Conservation (phyloP, 2,329 filamentous ascomycete species). For the Botrytis sinoallii region DNA sequence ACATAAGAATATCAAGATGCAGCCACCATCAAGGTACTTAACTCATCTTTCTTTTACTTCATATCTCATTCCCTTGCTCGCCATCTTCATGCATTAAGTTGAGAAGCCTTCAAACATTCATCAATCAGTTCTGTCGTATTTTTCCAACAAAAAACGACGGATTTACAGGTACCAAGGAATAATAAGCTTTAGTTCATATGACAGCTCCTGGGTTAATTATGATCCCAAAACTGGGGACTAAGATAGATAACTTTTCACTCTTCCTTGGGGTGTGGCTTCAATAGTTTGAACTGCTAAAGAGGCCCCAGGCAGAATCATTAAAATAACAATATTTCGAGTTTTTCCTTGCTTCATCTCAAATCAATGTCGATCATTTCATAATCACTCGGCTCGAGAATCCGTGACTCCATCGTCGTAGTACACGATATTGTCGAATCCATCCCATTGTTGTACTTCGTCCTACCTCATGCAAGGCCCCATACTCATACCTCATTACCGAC, state of each 20-base stretch:
- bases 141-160: neutral
- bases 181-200: neutral
- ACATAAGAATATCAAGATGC: neutral
- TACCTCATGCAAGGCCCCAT: slow-evolving; percentile 15
- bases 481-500: slow-evolving; percentile 13
- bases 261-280: slow-evolving; percentile 6
- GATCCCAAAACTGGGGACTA: neutral
- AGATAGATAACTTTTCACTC: neutral
- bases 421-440: slow-evolving; percentile 10
- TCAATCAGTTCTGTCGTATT: neutral
- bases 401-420: slow-evolving; percentile 9
- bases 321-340: neutral
- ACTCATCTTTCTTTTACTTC: neutral
- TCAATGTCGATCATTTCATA: neutral
- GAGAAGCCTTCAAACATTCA: neutral
- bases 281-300: slow-evolving; percentile 11
- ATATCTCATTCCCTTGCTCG: neutral
- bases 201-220: neutral
- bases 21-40: neutral
- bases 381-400: slow-evolving; percentile 4
- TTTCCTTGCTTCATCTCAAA: slow-evolving; percentile 14
- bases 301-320: neutral
- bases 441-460: neutral
- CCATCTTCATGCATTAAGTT: neutral
- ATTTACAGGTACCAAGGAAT: slow-evolving; percentile 6